Conservation (phyloP, 148 eudicot species). For the Vaccinium darrowii region DNA sequence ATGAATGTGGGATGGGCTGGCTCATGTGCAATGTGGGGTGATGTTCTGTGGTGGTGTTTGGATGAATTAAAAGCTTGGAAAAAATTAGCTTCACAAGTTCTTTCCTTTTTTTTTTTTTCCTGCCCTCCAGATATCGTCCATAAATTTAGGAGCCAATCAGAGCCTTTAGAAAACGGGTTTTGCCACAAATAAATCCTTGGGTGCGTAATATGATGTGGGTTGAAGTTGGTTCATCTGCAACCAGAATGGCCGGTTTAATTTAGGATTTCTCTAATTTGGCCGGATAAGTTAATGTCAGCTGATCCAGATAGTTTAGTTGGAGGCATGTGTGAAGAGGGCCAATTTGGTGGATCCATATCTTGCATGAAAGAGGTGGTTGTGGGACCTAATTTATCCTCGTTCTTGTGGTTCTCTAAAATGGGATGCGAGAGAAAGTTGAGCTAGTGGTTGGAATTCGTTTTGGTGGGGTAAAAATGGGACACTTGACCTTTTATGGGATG, state of each 20-base stretch:
- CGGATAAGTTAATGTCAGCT: background rate
- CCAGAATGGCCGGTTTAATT: conserved; percentile 12
- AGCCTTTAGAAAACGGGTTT: background rate
- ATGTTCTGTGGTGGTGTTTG: background rate
- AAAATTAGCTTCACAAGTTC: background rate
- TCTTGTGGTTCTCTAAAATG: conserved; percentile 16
- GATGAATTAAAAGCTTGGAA: background rate
- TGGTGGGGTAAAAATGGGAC: conserved; percentile 13
- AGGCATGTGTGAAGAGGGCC: conserved; percentile 2
- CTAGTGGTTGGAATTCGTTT: conserved; percentile 22
- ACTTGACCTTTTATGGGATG: conserved; percentile 3
- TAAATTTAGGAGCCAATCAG: background rate
- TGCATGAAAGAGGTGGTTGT: conserved; percentile 10
- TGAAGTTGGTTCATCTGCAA: conserved; percentile 14
- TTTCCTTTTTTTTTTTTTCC: background rate
- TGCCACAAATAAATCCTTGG: background rate
- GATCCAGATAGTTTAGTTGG: conserved; percentile 14
- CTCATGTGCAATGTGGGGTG: background rate
- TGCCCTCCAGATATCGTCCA: background rate
- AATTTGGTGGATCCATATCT: background rate
- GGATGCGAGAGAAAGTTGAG: background rate
- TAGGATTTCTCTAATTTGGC: conserved; percentile 1
- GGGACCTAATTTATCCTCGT: conserved; percentile 25
- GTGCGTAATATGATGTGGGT: no score
- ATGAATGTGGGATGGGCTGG: background rate